phyloP scores from a whole-genome alignment of 2,329 filamentous ascomycete genomes.

The Sarocladiaceae sp. region DNA sequence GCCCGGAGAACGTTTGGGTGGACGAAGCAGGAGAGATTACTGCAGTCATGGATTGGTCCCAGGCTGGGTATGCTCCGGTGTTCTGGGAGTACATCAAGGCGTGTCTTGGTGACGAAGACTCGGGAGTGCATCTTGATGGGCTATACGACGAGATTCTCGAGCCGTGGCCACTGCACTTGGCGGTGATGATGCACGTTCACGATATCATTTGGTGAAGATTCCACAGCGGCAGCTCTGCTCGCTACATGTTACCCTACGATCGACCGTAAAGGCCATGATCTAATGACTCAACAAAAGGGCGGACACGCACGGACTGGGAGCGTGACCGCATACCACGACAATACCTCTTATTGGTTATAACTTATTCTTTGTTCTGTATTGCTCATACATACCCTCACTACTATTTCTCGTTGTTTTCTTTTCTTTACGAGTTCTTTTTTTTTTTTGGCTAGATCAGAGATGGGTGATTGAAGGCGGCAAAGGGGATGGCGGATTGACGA shows the following conservation, averaged over 20 bases:
- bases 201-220: constrained; percentile 10
- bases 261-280: neutral
- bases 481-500: too few relatives aligned
- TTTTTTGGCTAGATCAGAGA: too few relatives aligned
- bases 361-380: too few relatives aligned
- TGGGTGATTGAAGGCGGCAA: too few relatives aligned
- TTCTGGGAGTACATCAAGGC: constrained; percentile 15
- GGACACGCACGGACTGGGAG: neutral
- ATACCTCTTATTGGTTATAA: too few relatives aligned
- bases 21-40: constrained; percentile 3
- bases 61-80: constrained; percentile 12
- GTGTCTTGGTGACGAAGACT: constrained; percentile 8
- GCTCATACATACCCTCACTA: neutral
- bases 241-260: neutral
- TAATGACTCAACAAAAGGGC: neutral
- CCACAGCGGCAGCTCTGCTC: neutral
- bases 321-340: too few relatives aligned
- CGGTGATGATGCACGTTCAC: constrained; percentile 11
- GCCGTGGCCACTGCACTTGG: constrained; percentile 1
- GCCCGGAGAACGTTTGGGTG: constrained; percentile 11
- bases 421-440: too few relatives aligned
- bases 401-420: neutral
- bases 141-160: constrained; percentile 10
- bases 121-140: constrained; percentile 8
- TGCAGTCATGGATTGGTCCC: constrained; percentile 12